Evolutionary conservation across 2,329 filamentous ascomycete species (phyloP).

Genomic region (Colletotrichum sansevieriae): DNA sequence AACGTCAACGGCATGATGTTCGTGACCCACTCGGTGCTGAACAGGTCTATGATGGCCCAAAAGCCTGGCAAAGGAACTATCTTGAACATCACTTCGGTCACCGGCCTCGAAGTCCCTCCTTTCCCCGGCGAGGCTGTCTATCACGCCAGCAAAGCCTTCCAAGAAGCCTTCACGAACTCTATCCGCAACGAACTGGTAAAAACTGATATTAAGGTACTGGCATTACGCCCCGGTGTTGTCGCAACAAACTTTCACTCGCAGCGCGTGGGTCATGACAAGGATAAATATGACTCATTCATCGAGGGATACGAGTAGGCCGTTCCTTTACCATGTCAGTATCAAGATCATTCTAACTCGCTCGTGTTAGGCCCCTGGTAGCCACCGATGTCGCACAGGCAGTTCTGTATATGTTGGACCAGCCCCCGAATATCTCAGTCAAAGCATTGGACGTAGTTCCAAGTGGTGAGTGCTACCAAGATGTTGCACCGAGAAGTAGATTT

Average conservation of each 20-base stretch:
- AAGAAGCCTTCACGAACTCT: conserved; percentile 63
- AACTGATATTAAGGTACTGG: conserved; percentile 61
- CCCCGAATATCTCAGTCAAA: conserved; percentile 54
- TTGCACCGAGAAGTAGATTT: background rate
- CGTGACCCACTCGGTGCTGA: conserved; percentile 59
- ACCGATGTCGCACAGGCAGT: conserved; percentile 58
- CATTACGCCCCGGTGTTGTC: conserved; percentile 60
- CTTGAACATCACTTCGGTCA: conserved; percentile 61
- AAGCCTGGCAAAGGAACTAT: conserved; percentile 56
- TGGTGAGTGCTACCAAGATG: background rate
- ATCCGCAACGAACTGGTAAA: conserved; percentile 60
- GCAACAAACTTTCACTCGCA: conserved; percentile 62
- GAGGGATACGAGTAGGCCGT: conserved; percentile 53
- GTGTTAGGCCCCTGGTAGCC: conserved; percentile 51
- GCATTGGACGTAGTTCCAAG: conserved; percentile 62
- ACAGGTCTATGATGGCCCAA: conserved; percentile 54
- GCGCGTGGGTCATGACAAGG: conserved; percentile 58
- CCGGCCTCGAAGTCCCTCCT: conserved; percentile 60
- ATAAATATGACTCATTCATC: conserved; percentile 58
- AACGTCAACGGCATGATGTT: conserved; percentile 64
- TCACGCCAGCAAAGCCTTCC: conserved; percentile 60
- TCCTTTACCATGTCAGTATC: background rate
- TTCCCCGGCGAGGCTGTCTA: conserved; percentile 64
- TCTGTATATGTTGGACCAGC: conserved; percentile 57
- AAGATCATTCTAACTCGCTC: background rate